Base-by-base conservation (phyloP, 2,329 filamentous ascomycete species). In the Epicoccum nigrum region DNA sequence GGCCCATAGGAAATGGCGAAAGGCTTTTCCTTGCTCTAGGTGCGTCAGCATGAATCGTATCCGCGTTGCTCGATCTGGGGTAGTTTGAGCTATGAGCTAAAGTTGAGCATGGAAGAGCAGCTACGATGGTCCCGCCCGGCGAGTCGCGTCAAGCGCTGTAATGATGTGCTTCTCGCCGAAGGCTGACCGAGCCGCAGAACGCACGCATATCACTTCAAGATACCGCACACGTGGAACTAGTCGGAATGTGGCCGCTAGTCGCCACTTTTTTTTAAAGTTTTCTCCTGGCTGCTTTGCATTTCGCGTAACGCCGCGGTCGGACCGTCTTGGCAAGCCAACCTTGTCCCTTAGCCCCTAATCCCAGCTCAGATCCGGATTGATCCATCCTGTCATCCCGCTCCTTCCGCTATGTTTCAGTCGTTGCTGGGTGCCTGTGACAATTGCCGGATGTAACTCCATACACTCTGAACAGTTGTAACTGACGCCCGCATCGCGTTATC, bases 11-110 rank as follows among this genome's bases (percentile, higher is more conserved):
- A 54, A 44, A 59, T 59, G 57, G 60, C 53, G 51, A 58, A 57
- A 58, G 56, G 55, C 54, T 54, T 60, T 59, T 59, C 55, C 60
- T 57, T 60, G 62, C 55, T 55, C 47, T 61, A 63, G 65, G 50
- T 60, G 63, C 62, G 48, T 60, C 58, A 56, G 53, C 45, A 58
- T 68, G 66, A 70, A 55, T 69, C 68, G 67, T 54, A 39, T 43
- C 58, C 54, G 55, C 46, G 50, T 51, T 52, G 50, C 58, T 59
- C 58, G 56, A 67, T 68, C 58, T 62, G 62, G 67, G 65, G 62
- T 65, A 63, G 53, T 37, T 33, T 39, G 58, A 58, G 41, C 43
- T 54, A 42, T 46, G 44, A 49, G 42, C 46, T 55, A 56, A 51
- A 57, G 49, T 51, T 55, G 46, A 56, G 56, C 54, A 51, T 56